phyloP scores from a whole-genome alignment of 2,329 filamentous ascomycete species.

The Xylariaceae sp. region DNA sequence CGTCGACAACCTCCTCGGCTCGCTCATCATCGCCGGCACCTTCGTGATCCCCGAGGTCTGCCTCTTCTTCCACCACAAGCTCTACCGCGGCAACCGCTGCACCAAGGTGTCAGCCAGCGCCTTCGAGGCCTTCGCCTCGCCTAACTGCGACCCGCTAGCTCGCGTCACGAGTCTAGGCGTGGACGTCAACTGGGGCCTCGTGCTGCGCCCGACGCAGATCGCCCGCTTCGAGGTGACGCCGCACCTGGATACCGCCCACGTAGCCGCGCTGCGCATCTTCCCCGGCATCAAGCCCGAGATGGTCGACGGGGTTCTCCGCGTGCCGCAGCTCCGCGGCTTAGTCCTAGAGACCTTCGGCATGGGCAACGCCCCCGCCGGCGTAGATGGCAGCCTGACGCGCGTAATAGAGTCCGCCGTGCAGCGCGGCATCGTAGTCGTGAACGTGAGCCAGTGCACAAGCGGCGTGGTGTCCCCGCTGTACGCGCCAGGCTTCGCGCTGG shows the following conservation, averaged over 20 bases:
- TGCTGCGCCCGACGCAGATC: conserved; percentile 69
- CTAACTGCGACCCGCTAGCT: conserved; percentile 80
- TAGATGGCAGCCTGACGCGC: conserved; percentile 72
- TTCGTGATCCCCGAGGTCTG: conserved; percentile 92
- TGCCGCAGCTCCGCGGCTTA: conserved; percentile 73
- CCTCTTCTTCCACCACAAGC: conserved; percentile 87
- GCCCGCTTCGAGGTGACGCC: conserved; percentile 70
- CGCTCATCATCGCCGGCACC: conserved; percentile 83
- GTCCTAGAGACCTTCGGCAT: conserved; percentile 91
- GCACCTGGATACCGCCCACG: conserved; percentile 78
- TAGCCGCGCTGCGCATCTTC: conserved; percentile 85
- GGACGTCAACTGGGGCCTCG: conserved; percentile 74
- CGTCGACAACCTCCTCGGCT: conserved; percentile 83
- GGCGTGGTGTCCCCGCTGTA: conserved; percentile 76
- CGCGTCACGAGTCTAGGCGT: conserved; percentile 76
- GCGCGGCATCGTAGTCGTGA: conserved; percentile 80
- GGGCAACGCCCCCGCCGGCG: conserved; percentile 81
- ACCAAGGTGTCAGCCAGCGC: conserved; percentile 84
- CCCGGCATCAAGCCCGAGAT: conserved; percentile 92
- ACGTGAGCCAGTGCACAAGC: conserved; percentile 82
- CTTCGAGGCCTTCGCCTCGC: conserved; percentile 82
- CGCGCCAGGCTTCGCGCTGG: conserved; percentile 71
- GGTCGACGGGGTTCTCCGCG: conserved; percentile 75
- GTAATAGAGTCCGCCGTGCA: conserved; percentile 74
- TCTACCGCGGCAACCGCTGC: conserved; percentile 83